A percentile compares a stretch with the other conserved stretches of the same genome.
These are phyloP conservation scores for Penicillium parvum DNA, from an alignment of 495 filamentous ascomycete genomes.

Conservation along the genomic window DNA sequence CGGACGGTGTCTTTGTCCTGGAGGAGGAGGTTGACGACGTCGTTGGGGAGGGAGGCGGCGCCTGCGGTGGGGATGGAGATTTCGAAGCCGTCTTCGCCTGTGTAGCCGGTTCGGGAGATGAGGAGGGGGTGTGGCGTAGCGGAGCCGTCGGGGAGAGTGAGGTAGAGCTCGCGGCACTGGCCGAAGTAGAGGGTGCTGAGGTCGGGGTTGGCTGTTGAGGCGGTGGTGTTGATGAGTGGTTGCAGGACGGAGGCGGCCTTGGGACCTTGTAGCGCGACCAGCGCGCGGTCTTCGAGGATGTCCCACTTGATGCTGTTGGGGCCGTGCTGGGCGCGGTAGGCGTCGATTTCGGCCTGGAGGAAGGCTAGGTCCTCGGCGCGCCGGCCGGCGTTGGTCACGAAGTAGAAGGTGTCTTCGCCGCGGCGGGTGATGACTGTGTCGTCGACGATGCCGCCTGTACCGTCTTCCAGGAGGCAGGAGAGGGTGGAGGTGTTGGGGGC, in stretches of 20 bases:
- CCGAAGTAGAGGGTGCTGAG: slow-evolving; percentile 77
- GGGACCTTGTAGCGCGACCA: slow-evolving; percentile 88
- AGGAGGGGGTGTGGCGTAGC: slow-evolving; percentile 54
- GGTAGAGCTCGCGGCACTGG: slow-evolving; percentile 53
- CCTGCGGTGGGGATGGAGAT: slow-evolving; percentile 66
- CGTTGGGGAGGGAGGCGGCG: slow-evolving; percentile 34
- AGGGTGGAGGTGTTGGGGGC: slow-evolving; percentile 64
- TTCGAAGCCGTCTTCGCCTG: slow-evolving; percentile 97
- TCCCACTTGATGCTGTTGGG: slow-evolving; percentile 60
- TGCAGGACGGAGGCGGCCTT: slow-evolving; percentile 61
- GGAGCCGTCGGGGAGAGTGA: slow-evolving; percentile 45
- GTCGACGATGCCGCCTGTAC: slow-evolving; percentile 87
- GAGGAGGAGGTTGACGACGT: slow-evolving; percentile 61
- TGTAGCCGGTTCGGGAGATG: slow-evolving; percentile 87
- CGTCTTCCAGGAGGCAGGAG: slow-evolving; percentile 70
- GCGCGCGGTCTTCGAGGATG: slow-evolving; percentile 59
- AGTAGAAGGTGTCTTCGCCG: slow-evolving; percentile 67
- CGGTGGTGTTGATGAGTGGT: slow-evolving; percentile 44
- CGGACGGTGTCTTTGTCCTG: slow-evolving; percentile 57
- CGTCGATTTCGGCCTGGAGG: slow-evolving; percentile 57
- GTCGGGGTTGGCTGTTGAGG: slow-evolving; percentile 43
- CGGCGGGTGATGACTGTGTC: slow-evolving; percentile 84
- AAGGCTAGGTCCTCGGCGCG: slow-evolving; percentile 80
- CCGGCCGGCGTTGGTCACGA: slow-evolving; percentile 95
- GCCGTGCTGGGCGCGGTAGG: slow-evolving; percentile 44